Base-by-base conservation (phyloP, 768 basidiomycete genomes). In the Calocybe indica region DNA sequence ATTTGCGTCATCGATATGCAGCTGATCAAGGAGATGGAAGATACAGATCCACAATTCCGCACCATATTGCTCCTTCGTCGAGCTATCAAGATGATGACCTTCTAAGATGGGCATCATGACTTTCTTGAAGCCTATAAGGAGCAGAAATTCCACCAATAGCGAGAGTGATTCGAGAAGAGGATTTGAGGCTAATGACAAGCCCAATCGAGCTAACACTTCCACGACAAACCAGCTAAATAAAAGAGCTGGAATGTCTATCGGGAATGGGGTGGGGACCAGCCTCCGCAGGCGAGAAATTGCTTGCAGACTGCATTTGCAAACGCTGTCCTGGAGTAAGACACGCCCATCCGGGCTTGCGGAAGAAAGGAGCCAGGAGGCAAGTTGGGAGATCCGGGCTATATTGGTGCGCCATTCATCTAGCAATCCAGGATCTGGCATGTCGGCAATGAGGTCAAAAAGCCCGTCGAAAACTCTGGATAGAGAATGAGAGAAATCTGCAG, bases 1-100 rank as follows among this genome's bases (percentile, higher is more conserved):
- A 51, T 48, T 51, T 54, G 38, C 37, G 38, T 56, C 45, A 47
- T 48, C 38, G 35, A 30, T 32, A 33, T 50, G 15, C 15, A 52
- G 60, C 35, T 55, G 61, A 35, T 57, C 59, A 28, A 77, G 59
- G n/a, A 88, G 55, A 54, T 89, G 80, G 33, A 88, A 70, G 14
- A 92, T 57, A 34, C 78, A 79, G 41, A 90, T 71, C 93, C 92
- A 95, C 12, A 85, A 53, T 55, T 91, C 85, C 1, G 78, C 72
- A 1, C 74, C 69, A 37, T 68, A 70, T 52, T 74, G 67, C 9
- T 68, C 52, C 38, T 75, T 52, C 34, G 64, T 59, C 30, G 66
- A 60, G 15, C 64, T 65, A 52, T 74, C 70, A 4, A 73, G 53
- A 8, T 57, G 52, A 11, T 62, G 54, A 7, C 61, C 61, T 46